Conservation (phyloP, 2,329 filamentous ascomycete genomes). For the Ophiostoma angusticollis region DNA sequence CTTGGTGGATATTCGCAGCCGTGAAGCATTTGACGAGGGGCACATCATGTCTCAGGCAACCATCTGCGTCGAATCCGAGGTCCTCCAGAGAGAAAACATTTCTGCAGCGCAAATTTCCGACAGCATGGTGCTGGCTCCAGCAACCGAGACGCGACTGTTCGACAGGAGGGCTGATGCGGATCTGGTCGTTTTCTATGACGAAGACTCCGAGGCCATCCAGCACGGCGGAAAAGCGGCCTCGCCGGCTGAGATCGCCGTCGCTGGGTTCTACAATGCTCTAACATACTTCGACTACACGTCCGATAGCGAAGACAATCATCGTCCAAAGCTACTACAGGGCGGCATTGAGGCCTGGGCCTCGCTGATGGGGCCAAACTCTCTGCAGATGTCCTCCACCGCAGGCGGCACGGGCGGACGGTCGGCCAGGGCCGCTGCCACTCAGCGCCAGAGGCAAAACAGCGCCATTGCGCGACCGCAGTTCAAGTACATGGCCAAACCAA, state of each 20-base stretch:
- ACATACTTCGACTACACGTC: constrained; percentile 60
- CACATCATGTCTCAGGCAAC: constrained; percentile 76
- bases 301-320: constrained; percentile 23
- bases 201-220: constrained; percentile 46
- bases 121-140: constrained; percentile 56
- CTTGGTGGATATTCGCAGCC: constrained; percentile 71
- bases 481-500: constrained; percentile 45
- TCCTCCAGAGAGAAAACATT: constrained; percentile 55
- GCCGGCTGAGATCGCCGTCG: constrained; percentile 38
- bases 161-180: constrained; percentile 64
- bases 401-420: constrained; percentile 8
- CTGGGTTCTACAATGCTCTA: constrained; percentile 65
- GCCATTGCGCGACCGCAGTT: constrained; percentile 25
- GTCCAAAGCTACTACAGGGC: constrained; percentile 66
- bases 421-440: constrained; percentile 19
- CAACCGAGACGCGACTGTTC: constrained; percentile 65
- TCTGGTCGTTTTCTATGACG: constrained; percentile 82
- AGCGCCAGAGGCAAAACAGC: constrained; percentile 5
- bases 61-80: constrained; percentile 76
- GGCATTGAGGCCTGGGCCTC: constrained; percentile 81
- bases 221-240: constrained; percentile 12
- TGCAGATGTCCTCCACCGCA: constrained; percentile 29
- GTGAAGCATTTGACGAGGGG: constrained; percentile 72
- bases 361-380: constrained; percentile 58
- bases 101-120: constrained; percentile 51